These are phyloP conservation scores for Pholiota microspora DNA, from an alignment of 768 basidiomycete genomes.

Conservation along the genomic window DNA sequence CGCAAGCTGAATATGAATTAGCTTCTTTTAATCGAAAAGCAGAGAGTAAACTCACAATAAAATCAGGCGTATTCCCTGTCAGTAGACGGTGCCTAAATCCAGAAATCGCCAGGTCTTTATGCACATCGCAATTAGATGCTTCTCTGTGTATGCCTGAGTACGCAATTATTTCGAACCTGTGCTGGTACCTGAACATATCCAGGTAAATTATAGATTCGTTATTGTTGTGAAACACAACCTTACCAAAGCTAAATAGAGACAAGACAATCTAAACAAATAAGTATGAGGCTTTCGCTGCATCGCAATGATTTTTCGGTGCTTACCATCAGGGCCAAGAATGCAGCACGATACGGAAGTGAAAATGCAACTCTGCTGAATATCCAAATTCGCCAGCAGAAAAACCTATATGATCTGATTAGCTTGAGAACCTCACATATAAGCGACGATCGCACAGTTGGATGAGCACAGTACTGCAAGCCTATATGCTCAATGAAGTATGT, in stretches of 20 bases:
- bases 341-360: neutral
- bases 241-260: conserved; percentile 13
- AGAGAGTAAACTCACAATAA: conserved; percentile 6
- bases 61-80: conserved; percentile 11
- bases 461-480: neutral
- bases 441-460: conserved; percentile 7
- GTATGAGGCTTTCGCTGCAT: too few species aligned
- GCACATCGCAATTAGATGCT: neutral
- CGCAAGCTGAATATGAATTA: conserved; percentile 7
- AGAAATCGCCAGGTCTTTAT: conserved; percentile 12
- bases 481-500: neutral
- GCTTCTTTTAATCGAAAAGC: neutral
- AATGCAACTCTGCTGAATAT: conserved; percentile 8
- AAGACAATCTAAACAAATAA: conserved; percentile 6
- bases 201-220: neutral
- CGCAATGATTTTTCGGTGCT: neutral
- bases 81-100: conserved; percentile 13
- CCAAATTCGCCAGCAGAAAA: conserved; percentile 19
- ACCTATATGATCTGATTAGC: conserved; percentile 3
- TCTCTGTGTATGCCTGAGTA: neutral
- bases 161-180: neutral
- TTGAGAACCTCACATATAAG: neutral
- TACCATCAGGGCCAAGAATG: conserved; percentile 8
- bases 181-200: neutral
- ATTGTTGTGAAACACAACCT: neutral